Evolutionary conservation across 2,329 filamentous ascomycete species (phyloP), one percentile per base, ranked within the genome.

Genomic region (Chaetomiaceae sp.): DNA sequence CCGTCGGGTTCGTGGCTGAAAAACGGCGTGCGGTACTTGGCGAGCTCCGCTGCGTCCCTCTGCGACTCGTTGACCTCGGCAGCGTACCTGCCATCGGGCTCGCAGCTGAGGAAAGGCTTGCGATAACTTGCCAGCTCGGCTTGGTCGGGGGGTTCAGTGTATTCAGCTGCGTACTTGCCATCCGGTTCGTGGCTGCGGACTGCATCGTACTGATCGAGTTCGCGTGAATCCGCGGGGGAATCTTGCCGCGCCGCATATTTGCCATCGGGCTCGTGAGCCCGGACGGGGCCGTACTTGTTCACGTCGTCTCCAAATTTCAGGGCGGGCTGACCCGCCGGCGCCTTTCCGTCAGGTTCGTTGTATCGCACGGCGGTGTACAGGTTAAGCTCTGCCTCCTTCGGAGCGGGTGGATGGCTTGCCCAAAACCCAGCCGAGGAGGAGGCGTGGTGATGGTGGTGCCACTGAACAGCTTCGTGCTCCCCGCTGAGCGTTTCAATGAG

Each of bases 281-380:
- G 27, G 12, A 48, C 56, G 2, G 60, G 47, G 3, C 35, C 53
- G 41, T 71, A 71, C 32, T 66, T 59, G 45, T 64, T 53, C 37
- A 75, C 56, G 38, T 76, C 56, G 38, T 76, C 72, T 3, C 70
- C 60, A 45, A 72, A 68, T 42, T 39, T 17, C 15, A 18, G 17
- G 2, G 7, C 61, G 44, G 63, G 41, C 24, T 46, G 39, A 20
- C 42, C 11, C 5, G 17, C 30, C 11, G 32, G 5, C 15, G 34
- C 19, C 32, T 47, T 40, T 7, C 38, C 45, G 15, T 68, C 62
- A 2, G 55, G 57, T 42, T 64, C 56, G 2, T 56, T 55, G 33
- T 57, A 54, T 18, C 46, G 38, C 4, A 60, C 51, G 4, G 56
- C 53, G 1, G 36, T 54, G 45, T 70, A 71, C 48, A 65, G 62